A percentile compares a stretch with the other conserved stretches of the same genome.
Conservation (phyloP, 768 basidiomycete genomes). For the Lentinus tigrinus region DNA sequence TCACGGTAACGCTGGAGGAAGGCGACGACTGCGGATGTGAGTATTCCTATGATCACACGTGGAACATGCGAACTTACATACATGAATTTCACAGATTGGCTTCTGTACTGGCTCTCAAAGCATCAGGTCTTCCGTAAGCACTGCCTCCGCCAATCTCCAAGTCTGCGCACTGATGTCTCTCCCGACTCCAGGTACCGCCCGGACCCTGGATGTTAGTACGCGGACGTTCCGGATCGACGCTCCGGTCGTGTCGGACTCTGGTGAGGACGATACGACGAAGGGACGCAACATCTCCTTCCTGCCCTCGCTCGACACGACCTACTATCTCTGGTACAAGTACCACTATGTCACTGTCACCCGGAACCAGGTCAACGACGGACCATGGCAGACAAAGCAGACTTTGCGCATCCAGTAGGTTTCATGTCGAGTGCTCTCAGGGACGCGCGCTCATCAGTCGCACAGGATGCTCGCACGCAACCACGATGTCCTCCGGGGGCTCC, state of each 20-base stretch:
- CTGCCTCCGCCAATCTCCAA: not conserved
- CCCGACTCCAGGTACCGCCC: conserved; percentile 7
- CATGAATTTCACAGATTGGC: conserved; percentile 50
- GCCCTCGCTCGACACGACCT: conserved; percentile 25
- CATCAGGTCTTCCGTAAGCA: conserved; percentile 31
- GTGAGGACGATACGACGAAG: conserved; percentile 1
- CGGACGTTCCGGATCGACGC: conserved; percentile 5
- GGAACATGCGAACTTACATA: not conserved
- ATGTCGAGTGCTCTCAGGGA: not conserved
- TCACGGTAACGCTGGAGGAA: conserved; percentile 63
- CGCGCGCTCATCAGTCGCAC: not conserved
- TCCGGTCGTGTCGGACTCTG: not conserved
- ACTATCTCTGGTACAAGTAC: conserved; percentile 49
- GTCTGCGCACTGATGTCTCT: not conserved
- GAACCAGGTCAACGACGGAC: conserved; percentile 32
- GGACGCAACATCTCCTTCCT: conserved; percentile 14
- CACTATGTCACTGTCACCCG: conserved; percentile 34
- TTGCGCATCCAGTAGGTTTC: conserved; percentile 41
- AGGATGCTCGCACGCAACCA: conserved; percentile 54
- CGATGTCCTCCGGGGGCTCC: conserved; percentile 45
- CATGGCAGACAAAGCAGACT: conserved; percentile 39
- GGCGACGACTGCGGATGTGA: conserved; percentile 56
- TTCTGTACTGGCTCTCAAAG: conserved; percentile 67
- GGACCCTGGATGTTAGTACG: conserved; percentile 16
- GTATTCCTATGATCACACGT: conserved; percentile 20